Evolutionary conservation across 495 filamentous ascomycete genomes (phyloP), one percentile per base, ranked within the genome.

Genomic region (Penicillium malachiteum): DNA sequence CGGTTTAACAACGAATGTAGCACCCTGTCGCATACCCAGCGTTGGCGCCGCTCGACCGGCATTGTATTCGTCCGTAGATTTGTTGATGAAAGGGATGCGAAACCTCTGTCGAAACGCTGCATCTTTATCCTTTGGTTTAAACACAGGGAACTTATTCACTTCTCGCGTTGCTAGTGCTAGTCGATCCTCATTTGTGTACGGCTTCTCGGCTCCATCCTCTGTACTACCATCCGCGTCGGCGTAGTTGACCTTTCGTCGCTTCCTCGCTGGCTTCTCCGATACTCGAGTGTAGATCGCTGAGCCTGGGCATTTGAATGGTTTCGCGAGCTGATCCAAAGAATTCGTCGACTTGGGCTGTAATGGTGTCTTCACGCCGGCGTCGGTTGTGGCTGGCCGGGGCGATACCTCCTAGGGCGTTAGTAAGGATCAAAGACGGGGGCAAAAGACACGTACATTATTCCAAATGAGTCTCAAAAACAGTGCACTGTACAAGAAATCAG

Each of bases 261-360:
- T 99, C 37, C 94, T 81, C 12, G 86, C 76, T 3, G 95, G 95
- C 39, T 95, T 88, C 8, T 90, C 89, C 1, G 88, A 88, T n/a
- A 80, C 73, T 32, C 90, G 82, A 26, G 80, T 84, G 0, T 83
- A 76, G 0, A 81, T 87, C 7, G 90, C 89, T 8, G 87, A 86
- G 26, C 92, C 90, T 12, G 94, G 94, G 58, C 93, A 97, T 82
- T 88, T 94, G 75, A 99, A 99, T 3, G 94, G 94, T 60, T 85
- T 90, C 46, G 83, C 74, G 3, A 98, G 83, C 40, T 85, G 83
- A 51, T 96, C 89, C 48, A 84, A 71, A 3, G 84, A 80, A 35
- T 83, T 79, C 32, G 78, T 68, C 9, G 72, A 70, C 31, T 71
- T 68, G 18, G 67, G 60, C 44, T 62, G 62, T 56, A 62, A 66